A percentile compares a stretch with the other conserved stretches of the same genome.
These are phyloP conservation scores for Dactylella cylindrospora DNA, from an alignment of 2,329 filamentous ascomycete species.

Conservation along the genomic window DNA sequence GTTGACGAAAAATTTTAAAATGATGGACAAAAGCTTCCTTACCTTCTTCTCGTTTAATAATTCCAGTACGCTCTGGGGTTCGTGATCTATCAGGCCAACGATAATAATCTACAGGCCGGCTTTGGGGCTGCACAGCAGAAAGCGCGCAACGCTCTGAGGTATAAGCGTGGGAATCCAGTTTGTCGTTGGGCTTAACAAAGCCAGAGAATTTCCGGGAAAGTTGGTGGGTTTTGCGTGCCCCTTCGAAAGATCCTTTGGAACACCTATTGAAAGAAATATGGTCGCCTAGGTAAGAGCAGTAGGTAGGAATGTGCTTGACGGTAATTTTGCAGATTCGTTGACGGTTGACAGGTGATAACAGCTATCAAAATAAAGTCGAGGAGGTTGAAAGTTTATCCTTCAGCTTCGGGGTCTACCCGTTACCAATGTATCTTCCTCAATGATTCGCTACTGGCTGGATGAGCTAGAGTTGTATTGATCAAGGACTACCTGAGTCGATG, in stretches of 20 bases:
- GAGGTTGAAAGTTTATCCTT: constrained; percentile 25
- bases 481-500: background rate
- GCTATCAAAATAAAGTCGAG: constrained; percentile 12
- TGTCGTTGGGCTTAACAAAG: constrained; percentile 29
- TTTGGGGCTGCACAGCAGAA: constrained; percentile 38
- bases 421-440: constrained; percentile 12
- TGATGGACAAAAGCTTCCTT: constrained; percentile 11
- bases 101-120: constrained; percentile 22
- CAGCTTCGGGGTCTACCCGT: constrained; percentile 33
- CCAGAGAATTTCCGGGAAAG: constrained; percentile 1
- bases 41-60: constrained; percentile 41
- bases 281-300: constrained; percentile 11
- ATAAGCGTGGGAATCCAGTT: constrained; percentile 43
- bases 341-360: constrained; percentile 9
- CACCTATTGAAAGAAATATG: constrained; percentile 12
- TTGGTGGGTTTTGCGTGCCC: constrained; percentile 1
- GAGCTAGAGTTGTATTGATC: background rate
- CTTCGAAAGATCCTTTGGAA: constrained; percentile 10
- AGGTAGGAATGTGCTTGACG: constrained; percentile 1
- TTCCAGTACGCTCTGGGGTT: constrained; percentile 37
- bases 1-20: too few species aligned
- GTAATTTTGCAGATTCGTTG: constrained; percentile 13
- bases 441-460: constrained; percentile 22
- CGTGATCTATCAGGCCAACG: constrained; percentile 33
- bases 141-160: constrained; percentile 44